Conservation (phyloP, 2,329 filamentous ascomycete species). For the Stemphylium beticola region DNA sequence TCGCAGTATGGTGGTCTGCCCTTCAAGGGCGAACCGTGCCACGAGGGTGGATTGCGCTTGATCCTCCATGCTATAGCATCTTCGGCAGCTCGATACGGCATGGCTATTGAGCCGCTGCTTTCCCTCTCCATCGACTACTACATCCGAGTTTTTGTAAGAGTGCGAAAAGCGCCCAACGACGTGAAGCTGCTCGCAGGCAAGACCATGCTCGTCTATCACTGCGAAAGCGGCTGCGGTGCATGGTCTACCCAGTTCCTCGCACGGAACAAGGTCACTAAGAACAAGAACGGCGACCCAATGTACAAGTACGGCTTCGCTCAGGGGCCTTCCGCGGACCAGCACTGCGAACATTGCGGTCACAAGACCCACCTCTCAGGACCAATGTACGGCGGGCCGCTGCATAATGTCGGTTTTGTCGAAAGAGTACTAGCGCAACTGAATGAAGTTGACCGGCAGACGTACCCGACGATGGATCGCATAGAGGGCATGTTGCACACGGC, state of each 20-base stretch:
- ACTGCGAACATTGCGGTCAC: conserved; percentile 82
- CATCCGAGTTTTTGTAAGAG: conserved; percentile 82
- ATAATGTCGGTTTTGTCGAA: conserved; percentile 82
- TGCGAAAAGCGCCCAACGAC: conserved; percentile 78
- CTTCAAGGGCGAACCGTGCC: conserved; percentile 81
- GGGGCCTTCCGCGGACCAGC: conserved; percentile 69
- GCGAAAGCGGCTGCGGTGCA: conserved; percentile 87
- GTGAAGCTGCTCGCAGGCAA: conserved; percentile 92
- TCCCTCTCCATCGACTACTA: conserved; percentile 98
- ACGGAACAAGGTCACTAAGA: conserved; percentile 68
- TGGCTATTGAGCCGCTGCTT: conserved; percentile 87
- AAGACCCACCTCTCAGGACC: conserved; percentile 89
- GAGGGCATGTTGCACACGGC: conserved; percentile 92
- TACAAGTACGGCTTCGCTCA: conserved; percentile 80
- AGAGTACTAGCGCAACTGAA: conserved; percentile 77
- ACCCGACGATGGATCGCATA: conserved; percentile 80
- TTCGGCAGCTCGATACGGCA: conserved; percentile 81
- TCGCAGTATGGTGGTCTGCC: conserved; percentile 92
- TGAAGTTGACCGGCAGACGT: conserved; percentile 69
- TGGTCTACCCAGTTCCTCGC: conserved; percentile 85
- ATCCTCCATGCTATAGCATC: conserved; percentile 83
- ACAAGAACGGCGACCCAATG: conserved; percentile 71
- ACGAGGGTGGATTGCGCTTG: conserved; percentile 87
- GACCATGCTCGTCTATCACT: conserved; percentile 92
- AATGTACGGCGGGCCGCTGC: conserved; percentile 92